phyloP scores from a whole-genome alignment of 345 rosid genomes.

The Nasturtium officinale region DNA sequence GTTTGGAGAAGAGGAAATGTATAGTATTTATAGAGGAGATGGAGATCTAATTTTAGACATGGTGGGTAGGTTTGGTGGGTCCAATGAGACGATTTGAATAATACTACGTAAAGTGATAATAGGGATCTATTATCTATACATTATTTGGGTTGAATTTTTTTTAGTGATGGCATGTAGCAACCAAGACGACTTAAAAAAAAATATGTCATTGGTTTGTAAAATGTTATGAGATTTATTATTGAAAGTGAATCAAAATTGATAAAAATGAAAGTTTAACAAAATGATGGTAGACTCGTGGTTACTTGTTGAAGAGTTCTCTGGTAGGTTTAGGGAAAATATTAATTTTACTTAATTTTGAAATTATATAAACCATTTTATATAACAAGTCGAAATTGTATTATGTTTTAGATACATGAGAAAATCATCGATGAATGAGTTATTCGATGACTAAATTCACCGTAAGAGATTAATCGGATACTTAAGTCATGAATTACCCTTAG shows the following conservation, averaged over 20 bases:
- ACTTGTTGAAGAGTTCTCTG: not conserved
- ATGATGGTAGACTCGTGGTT: too few species aligned
- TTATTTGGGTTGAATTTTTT: not conserved
- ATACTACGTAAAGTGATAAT: not conserved
- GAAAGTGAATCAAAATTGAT: not conserved
- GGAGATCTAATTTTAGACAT: conserved; percentile 13
- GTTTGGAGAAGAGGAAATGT: conserved; percentile 14
- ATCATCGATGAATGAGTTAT: too few species aligned
- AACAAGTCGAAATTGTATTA: too few species aligned
- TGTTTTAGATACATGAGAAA: too few species aligned
- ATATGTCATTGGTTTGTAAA: not conserved
- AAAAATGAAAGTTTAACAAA: too few species aligned
- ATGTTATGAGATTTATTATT: not conserved
- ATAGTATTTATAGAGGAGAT: conserved; percentile 24
- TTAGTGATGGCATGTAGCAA: not conserved
- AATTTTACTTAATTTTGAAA: too few species aligned
- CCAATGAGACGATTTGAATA: not conserved
- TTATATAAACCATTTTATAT: too few species aligned
- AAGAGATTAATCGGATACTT: too few species aligned
- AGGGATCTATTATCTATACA: not conserved
- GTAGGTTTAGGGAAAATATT: too few species aligned
- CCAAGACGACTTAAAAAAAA: not conserved
- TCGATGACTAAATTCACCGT: too few species aligned
- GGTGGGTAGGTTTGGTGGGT: conserved; percentile 24
- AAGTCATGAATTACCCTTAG: too few species aligned